Base-by-base conservation (phyloP, 2,329 filamentous ascomycete species). In the Emergomyces africanus region DNA sequence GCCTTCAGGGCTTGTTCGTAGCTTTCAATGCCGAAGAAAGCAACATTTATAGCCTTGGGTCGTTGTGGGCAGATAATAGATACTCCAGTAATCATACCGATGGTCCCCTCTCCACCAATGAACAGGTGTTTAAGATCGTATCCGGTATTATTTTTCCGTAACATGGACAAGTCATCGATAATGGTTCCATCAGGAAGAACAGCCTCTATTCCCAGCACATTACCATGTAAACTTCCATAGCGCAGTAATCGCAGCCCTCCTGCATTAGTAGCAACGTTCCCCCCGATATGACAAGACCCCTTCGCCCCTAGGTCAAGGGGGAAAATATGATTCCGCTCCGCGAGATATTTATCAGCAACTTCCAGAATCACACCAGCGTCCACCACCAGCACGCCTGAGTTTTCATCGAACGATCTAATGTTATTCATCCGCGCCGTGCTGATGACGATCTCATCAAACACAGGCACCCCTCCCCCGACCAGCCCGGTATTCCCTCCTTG, bases 131-230 rank as follows among this genome's bases (percentile, higher is more conserved):
- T 96, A 60, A 96, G 75, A 71, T 99, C 95, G 74, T 97, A 99
- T 33, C 94, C 94, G 1, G 94, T 99, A 77, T 99, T 99, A 80
- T 99, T 97, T 80, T 99, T 99, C 65, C 94, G 85, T 60, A 99
- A 79, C 61, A 83, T 91, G 66, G 84, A 87, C 37, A 99, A 83
- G 67, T 96, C 90, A 67, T 97, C 85, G 51, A 99, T 81, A 65
- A 99, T 82, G 6, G 90, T 96, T 58, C 94, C 94, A 70, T 99
- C 89, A 0, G 94, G 89, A 46, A 99, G 79, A 9, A 99, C 95
- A 23, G 88, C 94, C 77, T 99, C 92, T 57, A 99, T 80, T 30
- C 94, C 94, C 18, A 99, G 80, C 1, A 97, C 90, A 59, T 81
- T 96, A 25, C 94, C 94, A 74, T 99, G 94, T 64, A 99, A 78